Evolutionary conservation across 1,284 basidiomycete species (phyloP).

Genomic region (Malassezia caprae): DNA sequence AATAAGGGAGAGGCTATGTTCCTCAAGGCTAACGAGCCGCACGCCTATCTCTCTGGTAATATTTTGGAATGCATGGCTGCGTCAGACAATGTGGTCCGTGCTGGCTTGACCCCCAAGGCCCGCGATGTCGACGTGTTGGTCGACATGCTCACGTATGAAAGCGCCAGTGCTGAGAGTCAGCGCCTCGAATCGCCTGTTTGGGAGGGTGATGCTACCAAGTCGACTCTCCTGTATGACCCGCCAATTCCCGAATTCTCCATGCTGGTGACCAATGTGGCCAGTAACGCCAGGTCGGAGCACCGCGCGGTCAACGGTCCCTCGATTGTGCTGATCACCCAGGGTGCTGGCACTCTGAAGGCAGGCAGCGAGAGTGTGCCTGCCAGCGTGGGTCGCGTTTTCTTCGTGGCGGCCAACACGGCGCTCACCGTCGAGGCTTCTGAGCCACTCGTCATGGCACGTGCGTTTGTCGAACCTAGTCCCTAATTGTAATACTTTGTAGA

Average conservation of each 20-base stretch:
- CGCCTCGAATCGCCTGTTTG: constrained; percentile 58
- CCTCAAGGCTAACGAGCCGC: constrained; percentile 87
- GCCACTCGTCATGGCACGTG: constrained; percentile 60
- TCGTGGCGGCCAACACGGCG: constrained; percentile 65
- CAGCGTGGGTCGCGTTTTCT: constrained; percentile 64
- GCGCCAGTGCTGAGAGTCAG: constrained; percentile 53
- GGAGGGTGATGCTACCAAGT: constrained; percentile 35
- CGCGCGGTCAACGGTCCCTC: constrained; percentile 69
- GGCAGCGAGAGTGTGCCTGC: constrained; percentile 9
- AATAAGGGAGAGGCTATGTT: constrained; percentile 81
- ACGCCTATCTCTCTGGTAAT: constrained; percentile 70
- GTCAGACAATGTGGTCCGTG: constrained; percentile 89
- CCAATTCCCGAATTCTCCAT: constrained; percentile 92
- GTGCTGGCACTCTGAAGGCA: constrained; percentile 53
- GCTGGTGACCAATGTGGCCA: constrained; percentile 52
- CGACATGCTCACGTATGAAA: constrained; percentile 75
- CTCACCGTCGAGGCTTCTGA: constrained; percentile 52
- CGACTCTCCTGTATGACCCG: constrained; percentile 66
- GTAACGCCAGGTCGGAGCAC: not conserved
- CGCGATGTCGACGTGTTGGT: constrained; percentile 85
- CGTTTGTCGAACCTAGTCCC: constrained; percentile 55
- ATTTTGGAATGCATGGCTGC: constrained; percentile 47
- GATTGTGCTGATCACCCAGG: constrained; percentile 66
- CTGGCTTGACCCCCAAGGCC: constrained; percentile 90
- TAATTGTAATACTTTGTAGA: not conserved